Base-by-base conservation (phyloP, 179 eudicot genomes). In the Spergularia azorica region DNA sequence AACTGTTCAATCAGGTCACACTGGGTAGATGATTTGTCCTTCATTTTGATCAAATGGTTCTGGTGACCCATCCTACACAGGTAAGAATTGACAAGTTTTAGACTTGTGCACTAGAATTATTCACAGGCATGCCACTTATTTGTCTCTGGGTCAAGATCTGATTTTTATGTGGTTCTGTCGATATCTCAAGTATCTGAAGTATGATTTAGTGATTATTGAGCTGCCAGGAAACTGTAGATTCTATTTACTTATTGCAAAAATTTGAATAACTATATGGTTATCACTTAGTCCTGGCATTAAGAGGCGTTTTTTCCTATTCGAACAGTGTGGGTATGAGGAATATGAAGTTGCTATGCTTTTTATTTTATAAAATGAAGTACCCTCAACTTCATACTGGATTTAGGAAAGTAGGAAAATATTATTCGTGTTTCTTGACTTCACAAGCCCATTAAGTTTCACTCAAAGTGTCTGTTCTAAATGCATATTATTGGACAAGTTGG, bases 1-100 rank as follows among this genome's bases (percentile, higher is more conserved):
- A 9, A 32, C 7, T 70, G 41, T 70, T 56, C 15, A 26, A 56
- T 21, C 79, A 76, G 83, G 76, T 80, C 20, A 65, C n/a, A 56
- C 56, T 63, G 67, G 69, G 71, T 80, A 76, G 69, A 80, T 80
- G 79, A 65, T 70, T 76, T 80, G 73, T 17, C 65, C 20, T 14
- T 64, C 61, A n/a, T 58, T 59, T 80, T 71, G 77, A 64, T 80
- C 77, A 71, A 59, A 80, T 72, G 80, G 83, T 76, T 48, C 73
- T 80, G 77, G 80, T 59, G 73, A 76, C 77, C 83, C 80, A 80
- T 80, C 70, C 71, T 58, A 65, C 57, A 46, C 80, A 80, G 80
- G 83, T 80, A 76, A 71, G 3, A 12, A 0, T 17, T 18, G 3
- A 12, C 10, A 60, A 56, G 38, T 72, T 56, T 8, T 72, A 17